Evolutionary conservation across 805 yeast species (phyloP).

Genomic region (Sungouiella thailandica): DNA sequence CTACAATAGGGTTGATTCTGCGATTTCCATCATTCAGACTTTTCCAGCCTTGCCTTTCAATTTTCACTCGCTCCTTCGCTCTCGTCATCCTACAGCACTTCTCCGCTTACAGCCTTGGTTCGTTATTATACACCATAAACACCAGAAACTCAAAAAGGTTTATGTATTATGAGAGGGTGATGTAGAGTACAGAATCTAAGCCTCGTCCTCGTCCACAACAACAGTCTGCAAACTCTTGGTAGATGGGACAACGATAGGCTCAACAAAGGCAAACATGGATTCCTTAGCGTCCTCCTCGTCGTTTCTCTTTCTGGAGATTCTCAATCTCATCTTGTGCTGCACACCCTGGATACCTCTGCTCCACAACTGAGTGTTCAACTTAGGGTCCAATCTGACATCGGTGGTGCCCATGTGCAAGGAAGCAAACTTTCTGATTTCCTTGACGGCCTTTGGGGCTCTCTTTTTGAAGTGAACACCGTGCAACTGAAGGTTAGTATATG

Average conservation of each 20-base stretch:
- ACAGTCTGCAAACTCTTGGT: conserved; percentile 97
- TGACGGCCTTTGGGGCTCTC: conserved; percentile 99
- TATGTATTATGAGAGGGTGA: conserved; percentile 16
- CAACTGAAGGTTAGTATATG: conserved; percentile 59
- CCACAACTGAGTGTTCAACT: conserved; percentile 98
- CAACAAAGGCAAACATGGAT: conserved; percentile 96
- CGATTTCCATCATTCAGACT: no score
- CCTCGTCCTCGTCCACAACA: conserved; percentile 85
- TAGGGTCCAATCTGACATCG: conserved; percentile 99
- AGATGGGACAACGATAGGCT: conserved; percentile 91
- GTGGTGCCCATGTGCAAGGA: conserved; percentile 98
- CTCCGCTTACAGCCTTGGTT: conserved; percentile 1
- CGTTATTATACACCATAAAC: conserved; percentile 5
- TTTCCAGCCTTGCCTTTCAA: no score
- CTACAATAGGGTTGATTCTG: no score
- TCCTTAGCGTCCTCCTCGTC: conserved; percentile 99
- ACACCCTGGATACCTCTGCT: conserved; percentile 99
- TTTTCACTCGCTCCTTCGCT: no score
- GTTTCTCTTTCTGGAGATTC: conserved; percentile 99
- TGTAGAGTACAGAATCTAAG: conserved; percentile 23
- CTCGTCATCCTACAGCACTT: no score
- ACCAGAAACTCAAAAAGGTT: conserved; percentile 6
- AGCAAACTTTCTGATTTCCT: conserved; percentile 98
- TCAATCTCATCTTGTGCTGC: conserved; percentile 95
- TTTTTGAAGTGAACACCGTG: conserved; percentile 99